These are phyloP conservation scores for Senna tora DNA, from an alignment of 306 rosid genomes.

Conservation along the genomic window DNA sequence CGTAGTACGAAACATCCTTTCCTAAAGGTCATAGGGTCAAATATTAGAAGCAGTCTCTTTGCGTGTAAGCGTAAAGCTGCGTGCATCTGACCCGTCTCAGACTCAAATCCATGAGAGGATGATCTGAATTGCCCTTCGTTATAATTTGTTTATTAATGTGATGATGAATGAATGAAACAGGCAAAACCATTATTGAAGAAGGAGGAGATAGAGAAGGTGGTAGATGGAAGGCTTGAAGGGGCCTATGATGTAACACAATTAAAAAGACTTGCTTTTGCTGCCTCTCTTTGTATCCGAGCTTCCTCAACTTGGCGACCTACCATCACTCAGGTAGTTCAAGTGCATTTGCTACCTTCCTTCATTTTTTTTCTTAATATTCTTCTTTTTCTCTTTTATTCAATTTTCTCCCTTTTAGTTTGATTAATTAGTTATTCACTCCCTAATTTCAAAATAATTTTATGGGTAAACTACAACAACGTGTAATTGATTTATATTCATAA, in stretches of 20 bases:
- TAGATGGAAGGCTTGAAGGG: slow-evolving; percentile 85
- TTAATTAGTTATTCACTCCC: not conserved
- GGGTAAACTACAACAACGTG: too few species aligned
- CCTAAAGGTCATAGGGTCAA: too few species aligned
- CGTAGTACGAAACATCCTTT: too few species aligned
- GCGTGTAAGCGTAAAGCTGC: too few species aligned
- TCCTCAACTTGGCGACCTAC: slow-evolving; percentile 84
- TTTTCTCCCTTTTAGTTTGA: not conserved
- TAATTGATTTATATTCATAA: too few species aligned
- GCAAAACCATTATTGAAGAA: slow-evolving; percentile 87
- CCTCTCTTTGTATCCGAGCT: slow-evolving; percentile 80
- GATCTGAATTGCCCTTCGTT: too few species aligned
- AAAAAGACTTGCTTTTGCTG: slow-evolving; percentile 74
- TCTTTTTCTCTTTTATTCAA: not conserved
- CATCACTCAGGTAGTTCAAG: slow-evolving; percentile 71
- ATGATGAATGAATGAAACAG: slow-evolving; percentile 44
- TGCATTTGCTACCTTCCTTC: slow-evolving; percentile 9
- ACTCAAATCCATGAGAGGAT: too few species aligned
- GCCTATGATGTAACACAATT: slow-evolving; percentile 62
- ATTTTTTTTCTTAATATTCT: too few species aligned
- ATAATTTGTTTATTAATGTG: not conserved
- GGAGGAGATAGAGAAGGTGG: slow-evolving; percentile 67
- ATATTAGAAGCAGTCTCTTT: too few species aligned
- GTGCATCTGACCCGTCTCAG: too few species aligned
- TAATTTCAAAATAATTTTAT: too few species aligned